phyloP scores from a whole-genome alignment of 768 basidiomycete species.

The Mycena rosella region DNA sequence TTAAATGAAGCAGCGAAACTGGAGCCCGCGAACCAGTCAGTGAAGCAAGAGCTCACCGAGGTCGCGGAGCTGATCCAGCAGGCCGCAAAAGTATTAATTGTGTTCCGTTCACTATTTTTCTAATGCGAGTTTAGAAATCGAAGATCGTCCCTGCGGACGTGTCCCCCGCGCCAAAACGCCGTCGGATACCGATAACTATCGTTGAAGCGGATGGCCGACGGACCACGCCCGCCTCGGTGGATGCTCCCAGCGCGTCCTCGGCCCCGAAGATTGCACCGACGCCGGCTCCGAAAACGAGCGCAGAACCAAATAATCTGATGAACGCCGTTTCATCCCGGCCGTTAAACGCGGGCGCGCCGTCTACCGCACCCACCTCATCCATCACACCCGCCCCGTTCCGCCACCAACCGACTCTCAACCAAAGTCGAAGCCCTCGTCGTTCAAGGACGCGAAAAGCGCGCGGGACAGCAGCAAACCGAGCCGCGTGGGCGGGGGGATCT shows the following conservation, averaged over 20 bases:
- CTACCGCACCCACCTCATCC: neutral
- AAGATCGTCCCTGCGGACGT: constrained; percentile 35
- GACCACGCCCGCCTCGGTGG: constrained; percentile 27
- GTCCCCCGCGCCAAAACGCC: constrained; percentile 53
- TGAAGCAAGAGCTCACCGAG: constrained; percentile 72
- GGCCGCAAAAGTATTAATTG: constrained; percentile 50
- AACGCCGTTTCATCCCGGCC: constrained; percentile 56
- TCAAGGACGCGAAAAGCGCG: constrained; percentile 69
- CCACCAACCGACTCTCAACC: constrained; percentile 23
- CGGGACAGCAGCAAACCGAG: constrained; percentile 60
- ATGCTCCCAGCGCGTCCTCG: constrained; percentile 1
- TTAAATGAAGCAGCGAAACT: constrained; percentile 66
- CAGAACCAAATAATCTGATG: constrained; percentile 45
- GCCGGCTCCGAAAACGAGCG: constrained; percentile 5
- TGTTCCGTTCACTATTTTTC: neutral
- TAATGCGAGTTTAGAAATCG: constrained; percentile 42
- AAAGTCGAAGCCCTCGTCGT: constrained; percentile 52
- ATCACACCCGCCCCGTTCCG: no score
- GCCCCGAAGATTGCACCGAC: constrained; percentile 12
- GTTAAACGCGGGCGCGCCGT: constrained; percentile 27
- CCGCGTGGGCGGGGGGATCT: constrained; percentile 72
- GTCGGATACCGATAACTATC: constrained; percentile 63
- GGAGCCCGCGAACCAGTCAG: constrained; percentile 74
- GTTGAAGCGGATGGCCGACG: constrained; percentile 30
- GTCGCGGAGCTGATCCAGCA: constrained; percentile 55